These are phyloP conservation scores for Astraeus odoratus DNA, from an alignment of 768 basidiomycete genomes.

Conservation along the genomic window DNA sequence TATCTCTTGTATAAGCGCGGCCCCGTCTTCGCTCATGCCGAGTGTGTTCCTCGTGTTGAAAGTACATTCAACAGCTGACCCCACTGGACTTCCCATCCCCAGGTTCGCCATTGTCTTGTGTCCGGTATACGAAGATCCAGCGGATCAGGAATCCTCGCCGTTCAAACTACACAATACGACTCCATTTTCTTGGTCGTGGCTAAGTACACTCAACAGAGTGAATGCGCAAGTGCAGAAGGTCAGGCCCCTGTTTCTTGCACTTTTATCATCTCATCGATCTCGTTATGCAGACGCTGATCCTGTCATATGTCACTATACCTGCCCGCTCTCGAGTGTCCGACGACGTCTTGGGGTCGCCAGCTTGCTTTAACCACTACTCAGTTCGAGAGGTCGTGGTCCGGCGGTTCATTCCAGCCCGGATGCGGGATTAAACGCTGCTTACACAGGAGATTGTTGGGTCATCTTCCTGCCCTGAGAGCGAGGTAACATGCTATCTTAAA, in stretches of 20 bases:
- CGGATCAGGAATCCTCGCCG: conserved; percentile 60
- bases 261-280: conserved; percentile 2
- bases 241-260: background rate
- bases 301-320: conserved; percentile 92
- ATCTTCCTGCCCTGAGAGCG: no score
- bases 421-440: conserved; percentile 61
- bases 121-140: conserved; percentile 82
- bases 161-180: conserved; percentile 57
- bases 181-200: conserved; percentile 90
- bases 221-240: conserved; percentile 98
- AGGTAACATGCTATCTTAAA: background rate
- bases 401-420: conserved; percentile 85
- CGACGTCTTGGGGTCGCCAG: conserved; percentile 57
- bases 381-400: conserved; percentile 80
- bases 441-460: no score
- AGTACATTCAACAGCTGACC: no score
- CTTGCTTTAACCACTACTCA: conserved; percentile 68
- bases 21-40: conserved; percentile 92
- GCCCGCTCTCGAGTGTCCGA: conserved; percentile 50
- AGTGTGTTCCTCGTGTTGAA: conserved; percentile 60
- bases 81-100: background rate
- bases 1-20: conserved; percentile 92
- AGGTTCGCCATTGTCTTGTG: conserved; percentile 91
- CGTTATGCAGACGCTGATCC: conserved; percentile 68
- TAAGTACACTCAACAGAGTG: conserved; percentile 94